These are phyloP conservation scores for Sordariomycetes sp. DNA, from an alignment of 2,329 filamentous ascomycete genomes.

Conservation along the genomic window DNA sequence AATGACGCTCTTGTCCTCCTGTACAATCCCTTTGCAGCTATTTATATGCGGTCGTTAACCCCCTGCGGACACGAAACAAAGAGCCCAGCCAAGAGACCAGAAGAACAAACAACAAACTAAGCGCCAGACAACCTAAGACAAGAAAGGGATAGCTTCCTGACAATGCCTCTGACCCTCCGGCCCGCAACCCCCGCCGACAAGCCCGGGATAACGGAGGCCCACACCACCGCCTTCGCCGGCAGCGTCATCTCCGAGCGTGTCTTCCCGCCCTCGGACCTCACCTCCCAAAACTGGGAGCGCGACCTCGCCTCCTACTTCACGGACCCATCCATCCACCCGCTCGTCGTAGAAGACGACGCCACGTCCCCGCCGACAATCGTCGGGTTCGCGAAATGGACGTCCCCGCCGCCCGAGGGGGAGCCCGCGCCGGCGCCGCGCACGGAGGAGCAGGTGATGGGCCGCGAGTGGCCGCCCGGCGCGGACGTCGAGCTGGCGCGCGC, in stretches of 20 bases:
- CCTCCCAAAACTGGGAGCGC: conserved; percentile 22
- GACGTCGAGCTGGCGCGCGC: conserved; percentile 20
- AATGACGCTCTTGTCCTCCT: too few species aligned
- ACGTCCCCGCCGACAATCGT: neutral
- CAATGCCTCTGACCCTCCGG: neutral
- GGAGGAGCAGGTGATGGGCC: neutral
- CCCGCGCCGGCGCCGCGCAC: neutral
- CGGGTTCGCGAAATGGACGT: conserved; percentile 2
- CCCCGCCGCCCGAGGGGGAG: neutral
- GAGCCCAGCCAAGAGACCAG: neutral
- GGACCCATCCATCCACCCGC: conserved; percentile 23
- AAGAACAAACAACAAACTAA: neutral
- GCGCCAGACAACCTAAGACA: neutral
- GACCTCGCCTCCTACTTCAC: conserved; percentile 25
- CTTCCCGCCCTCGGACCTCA: conserved; percentile 18
- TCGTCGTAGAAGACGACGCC: conserved; percentile 25
- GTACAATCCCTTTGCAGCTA: too few species aligned
- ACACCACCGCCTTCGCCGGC: conserved; percentile 31
- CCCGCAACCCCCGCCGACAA: conserved; percentile 27
- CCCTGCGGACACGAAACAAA: neutral
- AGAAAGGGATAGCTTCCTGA: neutral
- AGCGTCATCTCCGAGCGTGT: conserved; percentile 24
- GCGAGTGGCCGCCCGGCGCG: conserved; percentile 26
- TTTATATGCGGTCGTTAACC: too few species aligned
- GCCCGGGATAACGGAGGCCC: conserved; percentile 26